Evolutionary conservation across 176 grass and related monocot species (phyloP), one percentile per base, ranked within the genome.

Genomic region (Coix lacrymajobi): DNA sequence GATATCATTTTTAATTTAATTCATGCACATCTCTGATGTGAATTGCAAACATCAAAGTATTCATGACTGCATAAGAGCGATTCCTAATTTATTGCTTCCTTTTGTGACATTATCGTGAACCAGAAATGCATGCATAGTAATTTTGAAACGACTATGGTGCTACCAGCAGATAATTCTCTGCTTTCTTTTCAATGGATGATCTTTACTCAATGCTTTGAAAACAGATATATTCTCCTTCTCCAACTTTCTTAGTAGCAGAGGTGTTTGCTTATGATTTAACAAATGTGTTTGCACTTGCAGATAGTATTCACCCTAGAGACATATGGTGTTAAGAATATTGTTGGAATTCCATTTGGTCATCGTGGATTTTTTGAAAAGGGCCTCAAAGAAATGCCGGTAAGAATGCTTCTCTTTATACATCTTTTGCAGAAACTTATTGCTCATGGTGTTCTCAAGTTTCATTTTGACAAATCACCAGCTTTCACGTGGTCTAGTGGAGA

Each of bases 261-360:
- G 11, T 22, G 15, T 76, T 44, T 43, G 28, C 13, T 16, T 31
- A 72, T 72, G 41, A 72, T 28, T 31, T 72, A 48, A 16, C 8
- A 44, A 30, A 32, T 73, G 29, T 33, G 9, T 73, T 49, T 73
- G 45, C 16, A 41, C 24, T 66, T 93, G 64, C 89, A 98, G 96
- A 98, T 98, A 82, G 93, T 98, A 54, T 92, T 98, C 79, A 98
- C 96, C 28, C 84, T 96, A 62, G 96, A 98, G 87, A 92, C 88
- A n/a, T 98, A 96, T 83, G 93, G 92, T 9, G 96, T 98, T 52
- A 93, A 98, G 83, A 98, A 92, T 41, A 95, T 95, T 83, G 96
- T 93, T 11, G 89, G 96, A 71, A 98, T 98, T 71, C 91, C 75
- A 36, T 98, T 92, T 88, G 96, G 96, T 57, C 93, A 91, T 87